Conservation (phyloP, 257 asterid species). For the Verbascum thapsus region DNA sequence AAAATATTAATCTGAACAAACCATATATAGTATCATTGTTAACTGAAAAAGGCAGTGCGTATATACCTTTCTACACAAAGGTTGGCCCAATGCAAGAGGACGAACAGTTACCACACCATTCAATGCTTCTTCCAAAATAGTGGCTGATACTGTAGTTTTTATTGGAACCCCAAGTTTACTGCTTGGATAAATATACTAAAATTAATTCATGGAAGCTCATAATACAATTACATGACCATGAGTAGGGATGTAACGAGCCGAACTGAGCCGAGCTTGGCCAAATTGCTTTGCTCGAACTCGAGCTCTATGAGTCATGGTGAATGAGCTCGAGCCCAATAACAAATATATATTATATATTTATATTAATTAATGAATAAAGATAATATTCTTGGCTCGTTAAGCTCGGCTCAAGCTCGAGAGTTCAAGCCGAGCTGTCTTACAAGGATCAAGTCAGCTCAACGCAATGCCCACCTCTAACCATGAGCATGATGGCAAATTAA, state of each 20-base stretch:
- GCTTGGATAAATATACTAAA: constrained; percentile 35
- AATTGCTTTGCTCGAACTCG: too few species aligned
- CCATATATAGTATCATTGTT: constrained; percentile 20
- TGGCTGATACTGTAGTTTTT: constrained; percentile 92
- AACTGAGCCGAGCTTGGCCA: too few species aligned
- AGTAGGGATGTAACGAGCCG: too few species aligned
- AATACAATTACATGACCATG: constrained; percentile 15
- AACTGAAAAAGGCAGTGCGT: constrained; percentile 10
- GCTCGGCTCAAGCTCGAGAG: too few species aligned
- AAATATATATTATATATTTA: too few species aligned
- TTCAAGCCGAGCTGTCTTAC: too few species aligned
- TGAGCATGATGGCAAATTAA: too few species aligned
- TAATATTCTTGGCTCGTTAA: too few species aligned
- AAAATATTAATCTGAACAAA: constrained; percentile 29
- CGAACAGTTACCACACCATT: constrained; percentile 70
- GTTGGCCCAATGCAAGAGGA: constrained; percentile 74
- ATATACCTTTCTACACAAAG: constrained; percentile 77
- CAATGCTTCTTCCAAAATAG: constrained; percentile 95
- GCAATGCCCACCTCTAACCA: too few species aligned
- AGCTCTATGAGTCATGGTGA: too few species aligned
- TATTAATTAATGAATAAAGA: background rate
- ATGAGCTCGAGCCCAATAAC: too few species aligned
- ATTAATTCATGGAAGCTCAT: constrained; percentile 16
- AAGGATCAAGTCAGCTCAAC: too few species aligned
- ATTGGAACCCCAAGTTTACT: constrained; percentile 98